Base-by-base conservation (phyloP, 345 rosid species). In the Aquilaria sinensis region DNA sequence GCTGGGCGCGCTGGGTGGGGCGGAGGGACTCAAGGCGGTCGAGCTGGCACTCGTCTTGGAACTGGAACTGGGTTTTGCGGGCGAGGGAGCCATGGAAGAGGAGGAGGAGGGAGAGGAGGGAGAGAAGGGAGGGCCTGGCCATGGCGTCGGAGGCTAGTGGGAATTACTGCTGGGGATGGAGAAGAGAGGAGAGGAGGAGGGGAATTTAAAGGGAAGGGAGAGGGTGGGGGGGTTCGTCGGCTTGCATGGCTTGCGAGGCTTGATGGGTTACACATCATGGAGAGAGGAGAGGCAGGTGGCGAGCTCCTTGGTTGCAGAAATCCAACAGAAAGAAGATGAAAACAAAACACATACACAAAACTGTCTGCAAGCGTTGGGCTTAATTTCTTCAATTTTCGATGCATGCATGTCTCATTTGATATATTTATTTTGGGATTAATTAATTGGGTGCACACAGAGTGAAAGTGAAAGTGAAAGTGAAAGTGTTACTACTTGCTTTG, bases 41-140 rank as follows among this genome's bases (percentile, higher is more conserved):
- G 54, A 85, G 56, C 46, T 73, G 76, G 74, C 85, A 85, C 62
- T 77, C 73, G 45, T 66, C 52, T 64, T 57, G 71, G 31, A 43
- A 68, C 65, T 56, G 75, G 37, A 53, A 55, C 61, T n/a, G 55
- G 4, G 51, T 31, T 3, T 47, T 0, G 56, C 37, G 31, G 63
- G 74, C 76, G 3, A 63, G 56, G 68, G 75, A 80, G 49, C 56
- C 70, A 30, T 67, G 61, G 66, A 75, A 70, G 50, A 75, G 73
- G 50, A 74, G 15, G 34, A 81, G 47, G 60, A 77, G 60, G 43
- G 61, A 53, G 12, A 81, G 65, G 34, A 72, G 51, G 50, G 64
- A 51, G 54, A 76, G 72, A 2, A 72, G 47, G 29, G 55, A 57
- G 61, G 67, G 32, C 8, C 53, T 79, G 0, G 64, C 73, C 81